Evolutionary conservation across 805 yeast genomes (phyloP).

Genomic region (Candida insectorum): DNA sequence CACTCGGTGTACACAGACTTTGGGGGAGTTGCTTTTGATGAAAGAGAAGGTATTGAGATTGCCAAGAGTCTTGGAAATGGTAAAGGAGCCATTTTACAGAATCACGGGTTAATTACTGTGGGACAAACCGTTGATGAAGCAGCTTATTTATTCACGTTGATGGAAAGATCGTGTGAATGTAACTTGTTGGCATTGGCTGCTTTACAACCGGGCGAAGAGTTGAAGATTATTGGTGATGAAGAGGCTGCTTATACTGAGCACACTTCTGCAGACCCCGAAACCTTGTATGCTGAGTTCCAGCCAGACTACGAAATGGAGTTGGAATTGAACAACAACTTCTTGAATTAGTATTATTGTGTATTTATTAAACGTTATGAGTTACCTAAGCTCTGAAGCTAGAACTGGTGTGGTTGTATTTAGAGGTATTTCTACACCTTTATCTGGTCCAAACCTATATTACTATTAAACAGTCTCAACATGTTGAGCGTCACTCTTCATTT

Average conservation of each 20-base stretch:
- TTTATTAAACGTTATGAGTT: neutral
- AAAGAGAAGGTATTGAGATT: slow-evolving; percentile 27
- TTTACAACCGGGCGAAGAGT: slow-evolving; percentile 1
- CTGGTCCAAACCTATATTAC: neutral
- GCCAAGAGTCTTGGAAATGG: slow-evolving; percentile 29
- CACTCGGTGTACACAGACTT: slow-evolving; percentile 67
- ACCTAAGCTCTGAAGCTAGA: neutral
- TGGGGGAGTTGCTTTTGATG: slow-evolving; percentile 68
- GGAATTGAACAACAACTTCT: slow-evolving; percentile 5
- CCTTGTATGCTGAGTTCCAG: slow-evolving; percentile 70
- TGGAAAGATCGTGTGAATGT: slow-evolving; percentile 30
- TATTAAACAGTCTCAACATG: slow-evolving; percentile 2
- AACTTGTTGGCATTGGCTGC: slow-evolving; percentile 25
- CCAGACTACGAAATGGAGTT: slow-evolving; percentile 53
- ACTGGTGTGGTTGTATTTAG: neutral
- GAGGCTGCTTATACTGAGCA: slow-evolving; percentile 68
- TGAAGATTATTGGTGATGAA: slow-evolving; percentile 60
- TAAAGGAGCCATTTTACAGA: slow-evolving; percentile 30
- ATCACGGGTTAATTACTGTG: slow-evolving; percentile 34
- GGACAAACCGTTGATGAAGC: slow-evolving; percentile 36
- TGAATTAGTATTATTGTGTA: slow-evolving; percentile 1
- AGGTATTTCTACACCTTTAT: neutral
- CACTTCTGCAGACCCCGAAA: slow-evolving; percentile 54
- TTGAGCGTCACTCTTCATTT: neutral
- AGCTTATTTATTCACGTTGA: slow-evolving; percentile 29